Base-by-base conservation (phyloP, 768 basidiomycete genomes). In the Galerina marginata region DNA sequence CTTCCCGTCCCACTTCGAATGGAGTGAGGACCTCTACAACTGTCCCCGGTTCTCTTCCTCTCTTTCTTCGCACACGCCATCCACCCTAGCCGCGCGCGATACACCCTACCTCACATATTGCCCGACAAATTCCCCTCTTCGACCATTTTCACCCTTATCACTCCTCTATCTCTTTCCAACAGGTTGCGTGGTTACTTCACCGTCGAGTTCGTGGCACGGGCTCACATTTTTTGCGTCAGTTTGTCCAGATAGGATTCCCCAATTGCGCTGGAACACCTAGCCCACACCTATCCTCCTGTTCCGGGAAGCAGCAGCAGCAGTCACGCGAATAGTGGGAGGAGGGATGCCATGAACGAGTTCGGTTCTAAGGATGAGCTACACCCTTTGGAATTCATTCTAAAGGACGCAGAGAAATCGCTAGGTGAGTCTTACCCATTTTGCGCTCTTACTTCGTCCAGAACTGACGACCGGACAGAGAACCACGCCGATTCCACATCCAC, bases 151-250 rank as follows among this genome's bases (percentile, higher is more conserved):
- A n/a, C 39, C 54, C 54, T 51, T 51, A 56, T 50, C 47, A 51
- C 48, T 26, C 43, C 51, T 53, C 51, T 53, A 53, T 53, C 51
- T 53, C 51, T 56, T 38, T 36, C 54, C 48, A 61, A 33, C n/a
- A 47, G 40, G 60, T 20, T 12, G 91, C 91, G 0, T 90, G 88
- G 43, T 83, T 95, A 29, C 9, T 37, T 38, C 48, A 0, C 45
- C 51, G 33, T 54, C 59, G 6, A 4, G 15, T 47, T 47, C 6
- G 42, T 20, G 20, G 23, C 23, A 38, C 33, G 11, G 20, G 26
- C n/a, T 36, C 36, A 39, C 57, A 11, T 9, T 39, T 59, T 37
- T 6, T 9, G 37, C 14, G 11, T 26, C 40, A 62, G 53, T 53
- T 58, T 46, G 37, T 55, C 47, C 12, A 43, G 38, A 50, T 43